Evolutionary conservation across 139 green algal genomes (phyloP), one percentile per base, ranked within the genome.

Genomic region (Mychonastes homosphaera): DNA sequence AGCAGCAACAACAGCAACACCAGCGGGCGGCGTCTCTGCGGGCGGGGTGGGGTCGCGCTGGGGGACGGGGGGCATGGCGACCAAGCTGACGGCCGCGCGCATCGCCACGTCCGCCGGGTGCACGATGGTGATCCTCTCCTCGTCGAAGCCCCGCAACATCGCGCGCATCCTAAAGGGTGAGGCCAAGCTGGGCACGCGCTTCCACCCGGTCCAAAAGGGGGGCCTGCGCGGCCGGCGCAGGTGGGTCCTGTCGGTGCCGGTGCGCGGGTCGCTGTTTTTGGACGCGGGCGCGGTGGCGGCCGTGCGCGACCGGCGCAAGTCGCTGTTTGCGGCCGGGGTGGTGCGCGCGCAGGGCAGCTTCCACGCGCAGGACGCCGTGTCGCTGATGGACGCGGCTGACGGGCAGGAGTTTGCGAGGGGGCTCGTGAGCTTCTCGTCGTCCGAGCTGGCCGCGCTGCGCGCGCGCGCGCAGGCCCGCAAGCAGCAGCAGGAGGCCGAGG

Each of bases 51-150:
- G 85, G 38, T 91, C 80, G 13, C 73, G 90, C 72, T 96, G 84
- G 79, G 89, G 89, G 48, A 95, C 89, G 1, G 89, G 89, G 2
- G 89, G 89, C 52, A 96, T 96, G 89, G 79, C 76, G 26, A 96
- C 89, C 43, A 96, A 96, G 76, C 77, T 96, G 15, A 95, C 88
- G 6, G 89, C 89, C 15, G 89, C 86, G 6, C 78, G 85, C 45
- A 89, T 96, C 47, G 88, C 87, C 27, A 87, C 79, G 9, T 85
- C 89, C 1, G 88, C 85, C 0, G 89, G 88, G 28, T 87, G 75
- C 66, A 78, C 76, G 40, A 87, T 85, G 63, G 83, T 82, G 21
- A 68, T 67, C 49, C 59, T 48, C 49, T 53, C 49, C n/a, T 60
- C 49, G 10, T 6, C 13, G 8, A 15, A 46, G 19, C 59, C 59